Conservation (phyloP, 1,139 yeast genomes). For the Candida mesenterica region DNA sequence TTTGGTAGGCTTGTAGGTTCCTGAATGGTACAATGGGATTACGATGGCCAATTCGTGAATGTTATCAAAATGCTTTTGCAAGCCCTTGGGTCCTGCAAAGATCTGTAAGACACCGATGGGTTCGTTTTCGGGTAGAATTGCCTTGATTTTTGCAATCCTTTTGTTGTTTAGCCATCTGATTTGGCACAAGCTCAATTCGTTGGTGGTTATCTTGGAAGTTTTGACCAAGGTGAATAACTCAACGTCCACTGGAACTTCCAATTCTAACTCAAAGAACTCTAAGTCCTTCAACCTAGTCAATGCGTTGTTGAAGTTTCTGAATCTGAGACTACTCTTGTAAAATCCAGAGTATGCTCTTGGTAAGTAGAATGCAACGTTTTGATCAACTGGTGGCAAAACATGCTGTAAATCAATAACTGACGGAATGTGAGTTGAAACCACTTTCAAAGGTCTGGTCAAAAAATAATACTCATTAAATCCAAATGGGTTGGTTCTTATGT, state of each 20-base stretch:
- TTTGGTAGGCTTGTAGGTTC: constrained; percentile 51
- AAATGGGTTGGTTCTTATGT: constrained; percentile 23
- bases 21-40: constrained; percentile 75
- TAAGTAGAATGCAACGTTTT: constrained; percentile 70
- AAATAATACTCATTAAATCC: constrained; percentile 63
- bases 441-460: constrained; percentile 67
- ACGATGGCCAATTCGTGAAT: constrained; percentile 73
- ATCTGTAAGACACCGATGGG: constrained; percentile 72
- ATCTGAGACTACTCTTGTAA: constrained; percentile 53
- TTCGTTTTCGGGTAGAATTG: constrained; percentile 67
- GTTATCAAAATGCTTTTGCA: constrained; percentile 56
- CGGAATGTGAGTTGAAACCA: constrained; percentile 87
- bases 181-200: constrained; percentile 69
- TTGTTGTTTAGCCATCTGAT: constrained; percentile 64
- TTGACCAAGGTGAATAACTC: constrained; percentile 58
- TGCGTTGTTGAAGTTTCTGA: constrained; percentile 74
- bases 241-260: constrained; percentile 66
- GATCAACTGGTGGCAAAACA: constrained; percentile 79
- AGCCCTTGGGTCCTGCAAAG: constrained; percentile 68
- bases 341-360: constrained; percentile 87
- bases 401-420: constrained; percentile 76
- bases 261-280: constrained; percentile 76
- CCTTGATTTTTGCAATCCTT: constrained; percentile 76
- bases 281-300: constrained; percentile 68
- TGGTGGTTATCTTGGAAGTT: constrained; percentile 51